phyloP scores from a whole-genome alignment of 2,329 filamentous ascomycete species.

The Chaetothyriales sp. region DNA sequence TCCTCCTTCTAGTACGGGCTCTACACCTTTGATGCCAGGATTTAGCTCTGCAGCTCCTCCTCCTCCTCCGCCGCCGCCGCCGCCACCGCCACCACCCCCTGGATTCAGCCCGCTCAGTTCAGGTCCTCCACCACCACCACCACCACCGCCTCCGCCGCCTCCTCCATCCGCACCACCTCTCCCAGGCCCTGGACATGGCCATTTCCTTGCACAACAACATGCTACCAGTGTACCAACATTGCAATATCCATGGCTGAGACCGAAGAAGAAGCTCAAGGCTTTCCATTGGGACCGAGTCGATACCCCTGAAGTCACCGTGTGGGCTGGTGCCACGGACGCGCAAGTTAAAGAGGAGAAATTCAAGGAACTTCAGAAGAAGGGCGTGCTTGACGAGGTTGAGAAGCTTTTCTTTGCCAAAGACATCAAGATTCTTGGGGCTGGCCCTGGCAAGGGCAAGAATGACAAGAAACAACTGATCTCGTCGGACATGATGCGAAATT shows the following conservation, averaged over 20 bases:
- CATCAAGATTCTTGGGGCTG: slow-evolving; percentile 68
- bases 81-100: slow-evolving; percentile 31
- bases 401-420: slow-evolving; percentile 96
- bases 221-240: slow-evolving; percentile 43
- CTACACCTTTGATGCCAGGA: slow-evolving; percentile 30
- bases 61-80: slow-evolving; percentile 20
- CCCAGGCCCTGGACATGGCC: slow-evolving; percentile 44
- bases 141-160: slow-evolving; percentile 39
- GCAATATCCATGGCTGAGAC: slow-evolving; percentile 64
- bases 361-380: slow-evolving; percentile 77
- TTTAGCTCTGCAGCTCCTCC: slow-evolving; percentile 20
- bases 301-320: slow-evolving; percentile 76
- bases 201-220: slow-evolving; percentile 55
- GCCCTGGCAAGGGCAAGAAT: slow-evolving; percentile 54
- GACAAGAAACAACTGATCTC: slow-evolving; percentile 98
- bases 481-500: slow-evolving; percentile 73
- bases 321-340: slow-evolving; percentile 78
- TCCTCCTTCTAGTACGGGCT: slow-evolving; percentile 32
- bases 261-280: slow-evolving; percentile 99
- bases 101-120: slow-evolving; percentile 21
- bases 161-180: slow-evolving; percentile 52
- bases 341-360: slow-evolving; percentile 93
- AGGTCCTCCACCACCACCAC: slow-evolving; percentile 32
- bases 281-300: slow-evolving; percentile 99
- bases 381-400: slow-evolving; percentile 93